Percentiles rank a stretch among this genome's conserved stretches.
These are phyloP conservation scores for Ehretia macrophylla DNA, from an alignment of 257 asterid species.

Conservation along the genomic window DNA sequence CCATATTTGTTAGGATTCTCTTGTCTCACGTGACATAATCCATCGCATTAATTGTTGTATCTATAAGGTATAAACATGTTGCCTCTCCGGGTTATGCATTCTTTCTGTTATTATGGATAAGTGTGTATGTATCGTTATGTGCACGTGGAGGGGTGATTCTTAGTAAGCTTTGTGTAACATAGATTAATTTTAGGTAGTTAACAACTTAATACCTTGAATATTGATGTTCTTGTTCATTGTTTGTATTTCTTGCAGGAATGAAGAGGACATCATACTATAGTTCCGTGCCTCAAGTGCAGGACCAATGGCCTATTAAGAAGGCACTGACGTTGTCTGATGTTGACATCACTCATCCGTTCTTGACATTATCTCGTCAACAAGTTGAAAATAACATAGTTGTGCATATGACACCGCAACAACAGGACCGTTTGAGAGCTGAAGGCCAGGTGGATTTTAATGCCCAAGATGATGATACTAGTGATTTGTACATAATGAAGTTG, in stretches of 20 bases:
- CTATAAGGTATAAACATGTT: no score
- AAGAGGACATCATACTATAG: slow-evolving; percentile 51
- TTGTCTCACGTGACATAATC: no score
- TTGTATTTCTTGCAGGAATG: slow-evolving; percentile 32
- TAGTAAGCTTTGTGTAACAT: background rate
- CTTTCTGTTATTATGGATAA: no score
- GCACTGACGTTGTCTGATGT: slow-evolving; percentile 71
- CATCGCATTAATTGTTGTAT: no score
- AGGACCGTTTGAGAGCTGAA: slow-evolving; percentile 47
- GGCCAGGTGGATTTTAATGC: slow-evolving; percentile 67
- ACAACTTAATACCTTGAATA: background rate
- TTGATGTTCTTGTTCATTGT: background rate
- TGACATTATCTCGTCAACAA: slow-evolving; percentile 77
- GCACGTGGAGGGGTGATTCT: background rate
- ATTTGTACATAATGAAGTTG: slow-evolving; percentile 57
- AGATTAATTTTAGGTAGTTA: background rate
- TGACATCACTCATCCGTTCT: slow-evolving; percentile 77
- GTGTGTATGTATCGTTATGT: no score
- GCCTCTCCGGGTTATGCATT: no score
- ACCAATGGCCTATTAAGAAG: slow-evolving; percentile 74
- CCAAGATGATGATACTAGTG: slow-evolving; percentile 74
- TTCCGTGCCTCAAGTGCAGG: slow-evolving; percentile 45
- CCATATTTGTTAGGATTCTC: no score
- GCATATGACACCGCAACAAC: slow-evolving; percentile 62
- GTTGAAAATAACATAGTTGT: slow-evolving; percentile 62